Conservation (phyloP, 2,329 filamentous ascomycete genomes). For the Aspergillus niger region DNA sequence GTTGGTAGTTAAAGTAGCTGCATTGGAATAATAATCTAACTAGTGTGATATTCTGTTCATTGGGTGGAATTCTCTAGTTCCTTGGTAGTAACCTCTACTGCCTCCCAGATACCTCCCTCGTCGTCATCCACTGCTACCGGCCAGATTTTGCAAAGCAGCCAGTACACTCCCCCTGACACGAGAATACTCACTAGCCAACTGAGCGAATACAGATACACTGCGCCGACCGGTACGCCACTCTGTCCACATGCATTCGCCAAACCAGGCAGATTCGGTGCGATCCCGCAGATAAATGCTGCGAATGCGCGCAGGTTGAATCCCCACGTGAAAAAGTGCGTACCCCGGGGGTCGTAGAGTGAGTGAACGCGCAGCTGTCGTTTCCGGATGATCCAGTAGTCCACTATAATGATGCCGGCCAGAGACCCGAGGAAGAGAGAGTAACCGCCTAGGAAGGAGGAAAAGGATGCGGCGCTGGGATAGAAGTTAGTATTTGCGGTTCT, state of each 20-base stretch:
- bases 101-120: constrained; percentile 4
- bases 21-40: too few relatives aligned
- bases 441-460: constrained; percentile 15
- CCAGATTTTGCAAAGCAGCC: constrained; percentile 7
- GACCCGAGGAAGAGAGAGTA: constrained; percentile 17
- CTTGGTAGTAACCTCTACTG: constrained; percentile 1
- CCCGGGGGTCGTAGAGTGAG: constrained; percentile 8
- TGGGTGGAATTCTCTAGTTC: neutral
- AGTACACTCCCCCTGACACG: constrained; percentile 8
- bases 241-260: constrained; percentile 12
- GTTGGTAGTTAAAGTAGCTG: too few relatives aligned
- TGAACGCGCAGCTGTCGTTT: constrained; percentile 4
- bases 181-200: constrained; percentile 16
- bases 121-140: constrained; percentile 14
- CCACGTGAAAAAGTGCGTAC: constrained; percentile 14
- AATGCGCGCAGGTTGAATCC: constrained; percentile 14
- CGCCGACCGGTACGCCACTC: constrained; percentile 7
- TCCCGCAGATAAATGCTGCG: constrained; percentile 11
- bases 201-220: constrained; percentile 15
- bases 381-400: constrained; percentile 16
- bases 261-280: constrained; percentile 15
- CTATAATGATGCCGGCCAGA: constrained; percentile 9
- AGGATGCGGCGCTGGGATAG: constrained; percentile 7
- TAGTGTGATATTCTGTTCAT: too few relatives aligned
- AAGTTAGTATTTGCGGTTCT: neutral